Evolutionary conservation across 2,329 filamentous ascomycete species (phyloP).

Genomic region (Ploettnerulaceae sp.): DNA sequence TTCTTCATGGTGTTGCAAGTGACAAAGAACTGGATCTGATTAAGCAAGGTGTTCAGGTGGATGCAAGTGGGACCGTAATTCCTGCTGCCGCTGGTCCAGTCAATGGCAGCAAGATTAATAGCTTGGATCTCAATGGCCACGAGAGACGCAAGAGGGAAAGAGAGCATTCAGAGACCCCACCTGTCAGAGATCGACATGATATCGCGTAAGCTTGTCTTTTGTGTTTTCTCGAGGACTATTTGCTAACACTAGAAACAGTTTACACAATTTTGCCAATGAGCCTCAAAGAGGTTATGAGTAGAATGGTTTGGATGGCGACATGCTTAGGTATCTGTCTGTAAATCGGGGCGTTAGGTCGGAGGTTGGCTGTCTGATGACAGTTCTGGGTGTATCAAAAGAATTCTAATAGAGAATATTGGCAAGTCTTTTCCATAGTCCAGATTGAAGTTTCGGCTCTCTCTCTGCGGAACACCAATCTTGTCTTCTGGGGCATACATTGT

Average conservation of each 20-base stretch:
- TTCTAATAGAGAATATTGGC: neutral
- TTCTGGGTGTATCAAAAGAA: conserved; percentile 8
- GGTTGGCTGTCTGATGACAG: conserved; percentile 8
- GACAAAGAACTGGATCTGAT: conserved; percentile 58
- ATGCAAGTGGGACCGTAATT: conserved; percentile 51
- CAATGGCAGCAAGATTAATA: conserved; percentile 17
- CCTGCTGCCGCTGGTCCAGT: conserved; percentile 32
- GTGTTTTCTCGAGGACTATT: neutral
- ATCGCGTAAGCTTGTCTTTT: conserved; percentile 29
- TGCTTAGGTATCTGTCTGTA: conserved; percentile 3
- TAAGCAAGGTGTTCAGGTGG: conserved; percentile 55
- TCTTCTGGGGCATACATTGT: too few relatives aligned
- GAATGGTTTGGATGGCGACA: conserved; percentile 6
- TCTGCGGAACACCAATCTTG: too few relatives aligned
- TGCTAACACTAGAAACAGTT: conserved; percentile 18
- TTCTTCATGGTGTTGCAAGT: conserved; percentile 57
- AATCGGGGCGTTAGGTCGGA: conserved; percentile 1
- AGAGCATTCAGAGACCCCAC: conserved; percentile 26
- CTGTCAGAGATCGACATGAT: conserved; percentile 34
- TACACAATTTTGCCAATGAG: conserved; percentile 32
- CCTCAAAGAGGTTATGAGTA: conserved; percentile 28
- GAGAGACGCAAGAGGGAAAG: conserved; percentile 29
- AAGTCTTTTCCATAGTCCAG: neutral
- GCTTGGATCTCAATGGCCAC: conserved; percentile 21
- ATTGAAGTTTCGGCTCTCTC: neutral